phyloP scores from a whole-genome alignment of 2,329 filamentous ascomycete genomes.

The Aspergillus pseudoterreus region DNA sequence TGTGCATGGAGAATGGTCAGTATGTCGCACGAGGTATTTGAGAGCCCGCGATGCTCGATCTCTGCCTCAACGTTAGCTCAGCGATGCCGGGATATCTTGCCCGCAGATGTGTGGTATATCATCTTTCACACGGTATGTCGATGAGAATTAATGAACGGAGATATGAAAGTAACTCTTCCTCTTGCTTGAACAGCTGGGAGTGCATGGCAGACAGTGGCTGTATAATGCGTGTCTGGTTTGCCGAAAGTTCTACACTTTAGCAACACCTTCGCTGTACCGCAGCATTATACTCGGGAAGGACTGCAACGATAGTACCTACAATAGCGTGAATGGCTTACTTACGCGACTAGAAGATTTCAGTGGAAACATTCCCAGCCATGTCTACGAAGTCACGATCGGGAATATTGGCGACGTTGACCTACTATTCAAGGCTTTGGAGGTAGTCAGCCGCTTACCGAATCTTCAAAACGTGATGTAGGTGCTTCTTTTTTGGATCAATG shows the following conservation, averaged over 20 bases:
- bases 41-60: no score
- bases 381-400: not conserved
- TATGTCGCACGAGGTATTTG: not conserved
- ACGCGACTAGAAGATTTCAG: not conserved
- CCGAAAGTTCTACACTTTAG: no score
- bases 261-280: no score
- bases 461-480: not conserved
- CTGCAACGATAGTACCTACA: not conserved
- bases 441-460: not conserved
- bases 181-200: no score
- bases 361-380: not conserved
- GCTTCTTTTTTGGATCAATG: no score
- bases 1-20: not conserved
- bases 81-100: not conserved
- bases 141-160: not conserved
- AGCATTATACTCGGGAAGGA: not conserved
- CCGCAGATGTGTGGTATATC: not conserved
- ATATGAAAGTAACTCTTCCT: no score
- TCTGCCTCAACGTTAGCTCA: no score
- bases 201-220: no score
- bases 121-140: not conserved
- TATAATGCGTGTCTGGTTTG: no score
- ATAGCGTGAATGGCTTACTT: not conserved
- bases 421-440: not conserved
- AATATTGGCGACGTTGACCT: not conserved